phyloP scores from a whole-genome alignment of 768 basidiomycete genomes.

The Cystobasidium ongulense region DNA sequence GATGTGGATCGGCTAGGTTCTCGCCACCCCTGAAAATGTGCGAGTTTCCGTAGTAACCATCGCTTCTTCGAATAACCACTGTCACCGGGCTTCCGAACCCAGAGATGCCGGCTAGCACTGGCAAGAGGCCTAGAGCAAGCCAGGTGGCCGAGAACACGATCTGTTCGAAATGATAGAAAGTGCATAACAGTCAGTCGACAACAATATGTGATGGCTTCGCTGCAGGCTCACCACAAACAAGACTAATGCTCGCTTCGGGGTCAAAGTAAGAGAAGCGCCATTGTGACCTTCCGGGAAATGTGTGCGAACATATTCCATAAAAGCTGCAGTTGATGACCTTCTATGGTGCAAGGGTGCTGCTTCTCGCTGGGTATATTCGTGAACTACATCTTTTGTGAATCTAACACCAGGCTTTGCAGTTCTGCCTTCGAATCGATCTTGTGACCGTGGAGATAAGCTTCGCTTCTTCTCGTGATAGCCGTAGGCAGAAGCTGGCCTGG shows the following conservation, averaged over 20 bases:
- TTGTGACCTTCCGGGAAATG: constrained; percentile 7
- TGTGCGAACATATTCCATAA: constrained; percentile 10
- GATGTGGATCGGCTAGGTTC: constrained; percentile 4
- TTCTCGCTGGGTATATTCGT: neutral
- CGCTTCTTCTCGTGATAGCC: neutral
- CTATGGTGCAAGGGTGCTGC: neutral
- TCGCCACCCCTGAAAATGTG: constrained; percentile 23
- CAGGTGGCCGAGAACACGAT: constrained; percentile 29
- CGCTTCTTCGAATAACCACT: neutral
- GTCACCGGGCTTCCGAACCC: neutral
- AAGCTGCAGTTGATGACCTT: constrained; percentile 29
- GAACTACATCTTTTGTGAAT: neutral
- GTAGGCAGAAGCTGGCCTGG: neutral
- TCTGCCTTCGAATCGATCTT: neutral
- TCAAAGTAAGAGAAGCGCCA: neutral
- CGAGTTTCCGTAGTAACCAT: constrained; percentile 26
- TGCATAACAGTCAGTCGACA: too few species aligned
- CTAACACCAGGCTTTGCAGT: neutral
- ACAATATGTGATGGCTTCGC: neutral
- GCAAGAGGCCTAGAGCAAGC: constrained; percentile 13
- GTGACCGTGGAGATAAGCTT: neutral
- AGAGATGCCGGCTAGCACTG: neutral
- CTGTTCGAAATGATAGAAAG: too few species aligned
- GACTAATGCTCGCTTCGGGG: constrained; percentile 12
- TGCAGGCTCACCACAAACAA: constrained; percentile 4